Evolutionary conservation across 805 yeast species (phyloP).

Genomic region (Torulaspora indica): DNA sequence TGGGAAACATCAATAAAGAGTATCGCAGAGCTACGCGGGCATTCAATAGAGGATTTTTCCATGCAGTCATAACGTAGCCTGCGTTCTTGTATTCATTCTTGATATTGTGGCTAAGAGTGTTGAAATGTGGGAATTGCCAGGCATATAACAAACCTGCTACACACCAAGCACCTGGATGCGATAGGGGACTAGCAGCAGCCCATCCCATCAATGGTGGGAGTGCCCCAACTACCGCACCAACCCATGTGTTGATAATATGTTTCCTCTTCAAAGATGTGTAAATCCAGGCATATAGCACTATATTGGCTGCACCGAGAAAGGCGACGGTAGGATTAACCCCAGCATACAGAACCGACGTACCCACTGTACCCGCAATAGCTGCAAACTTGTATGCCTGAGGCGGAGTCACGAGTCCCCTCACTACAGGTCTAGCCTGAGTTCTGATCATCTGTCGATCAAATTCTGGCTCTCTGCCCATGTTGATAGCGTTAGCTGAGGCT

Average conservation of each 20-base stretch:
- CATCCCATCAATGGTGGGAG: conserved; percentile 99
- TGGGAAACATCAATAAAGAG: conserved; percentile 87
- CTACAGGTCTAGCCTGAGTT: conserved; percentile 86
- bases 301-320: conserved; percentile 70
- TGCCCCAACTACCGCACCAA: conserved; percentile 98
- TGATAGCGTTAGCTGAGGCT: conserved; percentile 93
- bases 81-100: conserved; percentile 85
- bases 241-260: conserved; percentile 91
- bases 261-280: conserved; percentile 87
- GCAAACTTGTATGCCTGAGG: conserved; percentile 80
- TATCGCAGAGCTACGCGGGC: conserved; percentile 92
- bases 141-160: conserved; percentile 85
- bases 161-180: conserved; percentile 93
- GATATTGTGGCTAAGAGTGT: conserved; percentile 81
- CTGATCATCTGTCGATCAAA: conserved; percentile 84
- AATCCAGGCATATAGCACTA: conserved; percentile 78
- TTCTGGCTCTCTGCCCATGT: conserved; percentile 93
- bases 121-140: conserved; percentile 99
- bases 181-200: conserved; percentile 81
- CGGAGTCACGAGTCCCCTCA: conserved; percentile 71
- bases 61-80: conserved; percentile 97
- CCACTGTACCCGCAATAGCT: conserved; percentile 61
- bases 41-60: conserved; percentile 83
- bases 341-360: conserved; percentile 58
- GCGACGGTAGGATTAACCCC: conserved; percentile 91